phyloP scores from a whole-genome alignment of 1,139 yeast genomes.

The Wickerhamiella infanticola region DNA sequence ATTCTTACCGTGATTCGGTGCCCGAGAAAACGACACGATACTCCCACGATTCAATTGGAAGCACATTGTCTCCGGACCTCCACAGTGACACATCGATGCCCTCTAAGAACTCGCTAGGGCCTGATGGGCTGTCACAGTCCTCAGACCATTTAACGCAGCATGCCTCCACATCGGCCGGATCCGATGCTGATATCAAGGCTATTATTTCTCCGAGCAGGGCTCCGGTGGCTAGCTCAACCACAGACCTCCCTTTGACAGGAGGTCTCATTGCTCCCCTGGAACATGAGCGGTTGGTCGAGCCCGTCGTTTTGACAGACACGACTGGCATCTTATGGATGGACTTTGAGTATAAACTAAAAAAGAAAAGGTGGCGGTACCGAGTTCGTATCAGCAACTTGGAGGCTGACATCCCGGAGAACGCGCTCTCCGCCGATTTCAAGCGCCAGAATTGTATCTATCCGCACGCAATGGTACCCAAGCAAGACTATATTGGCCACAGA shows the following conservation, averaged over 20 bases:
- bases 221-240: background rate
- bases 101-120: too few species aligned
- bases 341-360: conserved; percentile 24
- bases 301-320: conserved; percentile 13
- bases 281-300: background rate
- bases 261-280: background rate
- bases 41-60: too few species aligned
- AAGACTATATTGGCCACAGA: conserved; percentile 31
- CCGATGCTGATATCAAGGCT: background rate
- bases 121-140: too few species aligned
- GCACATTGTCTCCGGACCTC: too few species aligned
- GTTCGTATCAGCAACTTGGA: conserved; percentile 24
- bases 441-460: conserved; percentile 32
- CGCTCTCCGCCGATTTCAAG: conserved; percentile 23
- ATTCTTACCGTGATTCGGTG: too few species aligned
- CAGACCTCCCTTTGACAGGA: background rate
- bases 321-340: conserved; percentile 25
- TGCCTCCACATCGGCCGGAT: too few species aligned
- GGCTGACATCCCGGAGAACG: conserved; percentile 16
- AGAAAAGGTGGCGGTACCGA: conserved; percentile 20
- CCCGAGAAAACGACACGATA: too few species aligned
- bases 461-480: conserved; percentile 29
- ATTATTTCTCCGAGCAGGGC: background rate
- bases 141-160: too few species aligned
- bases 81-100: too few species aligned